Evolutionary conservation across 257 asterid species (phyloP), one percentile per base, ranked within the genome.

Genomic region (Paraleonurus japonicus): DNA sequence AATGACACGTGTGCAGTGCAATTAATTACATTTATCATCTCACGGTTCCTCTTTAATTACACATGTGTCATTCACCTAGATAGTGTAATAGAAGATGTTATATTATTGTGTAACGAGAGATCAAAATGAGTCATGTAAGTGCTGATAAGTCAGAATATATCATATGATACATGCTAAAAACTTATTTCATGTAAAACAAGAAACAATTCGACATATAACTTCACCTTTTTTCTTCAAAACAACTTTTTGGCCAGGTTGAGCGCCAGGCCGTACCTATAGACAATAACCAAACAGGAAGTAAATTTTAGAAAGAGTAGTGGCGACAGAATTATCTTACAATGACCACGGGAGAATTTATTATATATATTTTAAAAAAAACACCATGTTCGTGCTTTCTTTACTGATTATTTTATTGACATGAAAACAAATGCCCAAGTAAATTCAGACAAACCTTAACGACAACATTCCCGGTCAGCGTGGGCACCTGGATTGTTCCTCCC

Each of bases 191-290:
- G 62, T 33, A 20, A 48, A 61, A 66, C 41, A 61, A 61, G 30
- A 50, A 48, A 72, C 45, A 33, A 17, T 62, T 58, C 48, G 58
- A 65, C 63, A 55, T 13, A 61, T 58, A 39, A 28, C 16, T 26
- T 22, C 81, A 90, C 97, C 96, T 80, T 89, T 94, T 73, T 81
- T 89, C 86, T 58, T 86, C 75, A 94, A 78, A 71, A 89, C 95
- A 72, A 94, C 96, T 84, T 94, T 91, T 72, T 94, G 96, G 58
- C 99, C 97, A 69, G 96, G 96, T 81, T 94, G 97, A 51, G 96
- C 89, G 68, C 98, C 98, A 5, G 97, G 85, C 17, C 91, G 97
- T 53, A 89, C 97, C 97, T 91, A 65, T 76, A 81, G 71, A 61
- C 67, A 61, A 72, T 33, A 68, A 67, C 17, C 48, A 61, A 48